A percentile compares a stretch with the other conserved stretches of the same genome.
Evolutionary conservation across 768 basidiomycete species (phyloP).

Genomic region (Termitomyces sp.): DNA sequence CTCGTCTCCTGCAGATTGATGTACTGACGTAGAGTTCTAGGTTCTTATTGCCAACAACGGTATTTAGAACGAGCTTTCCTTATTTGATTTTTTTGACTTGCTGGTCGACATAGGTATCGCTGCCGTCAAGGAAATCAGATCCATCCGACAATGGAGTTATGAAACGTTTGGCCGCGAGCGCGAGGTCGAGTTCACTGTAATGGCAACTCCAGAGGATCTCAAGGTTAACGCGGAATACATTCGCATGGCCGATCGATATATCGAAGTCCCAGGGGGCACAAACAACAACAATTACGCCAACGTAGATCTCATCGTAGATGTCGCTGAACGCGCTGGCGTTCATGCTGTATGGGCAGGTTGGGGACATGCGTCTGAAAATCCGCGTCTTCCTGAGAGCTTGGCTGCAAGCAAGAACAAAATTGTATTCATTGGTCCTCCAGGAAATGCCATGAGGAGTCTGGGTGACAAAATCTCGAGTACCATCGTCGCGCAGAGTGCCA

Average conservation of each 20-base stretch:
- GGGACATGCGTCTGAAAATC: constrained; percentile 99
- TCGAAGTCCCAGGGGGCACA: constrained; percentile 96
- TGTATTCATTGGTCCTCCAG: constrained; percentile 98
- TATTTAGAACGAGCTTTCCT: constrained; percentile 22
- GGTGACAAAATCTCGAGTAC: constrained; percentile 99
- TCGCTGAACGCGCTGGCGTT: constrained; percentile 94
- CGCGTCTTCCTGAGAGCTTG: constrained; percentile 89
- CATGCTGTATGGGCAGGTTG: constrained; percentile 99
- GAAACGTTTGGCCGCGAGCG: constrained; percentile 97
- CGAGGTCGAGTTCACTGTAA: constrained; percentile 96
- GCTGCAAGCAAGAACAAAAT: constrained; percentile 92
- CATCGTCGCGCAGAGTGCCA: constrained; percentile 94
- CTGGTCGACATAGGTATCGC: constrained; percentile 72
- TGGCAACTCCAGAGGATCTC: constrained; percentile 98
- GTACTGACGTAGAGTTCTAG: constrained; percentile 33
- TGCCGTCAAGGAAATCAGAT: constrained; percentile 98
- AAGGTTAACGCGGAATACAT: constrained; percentile 99
- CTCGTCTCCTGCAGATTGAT: background rate
- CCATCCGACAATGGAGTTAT: constrained; percentile 99
- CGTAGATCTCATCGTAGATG: constrained; percentile 97
- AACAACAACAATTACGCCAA: constrained; percentile 99
- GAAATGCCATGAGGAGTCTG: constrained; percentile 97
- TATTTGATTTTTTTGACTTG: background rate
- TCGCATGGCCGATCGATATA: constrained; percentile 98
- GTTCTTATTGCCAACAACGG: constrained; percentile 99